Evolutionary conservation across 2,329 filamentous ascomycete genomes (phyloP).

Genomic region (Pseudogymnoascus sp.): DNA sequence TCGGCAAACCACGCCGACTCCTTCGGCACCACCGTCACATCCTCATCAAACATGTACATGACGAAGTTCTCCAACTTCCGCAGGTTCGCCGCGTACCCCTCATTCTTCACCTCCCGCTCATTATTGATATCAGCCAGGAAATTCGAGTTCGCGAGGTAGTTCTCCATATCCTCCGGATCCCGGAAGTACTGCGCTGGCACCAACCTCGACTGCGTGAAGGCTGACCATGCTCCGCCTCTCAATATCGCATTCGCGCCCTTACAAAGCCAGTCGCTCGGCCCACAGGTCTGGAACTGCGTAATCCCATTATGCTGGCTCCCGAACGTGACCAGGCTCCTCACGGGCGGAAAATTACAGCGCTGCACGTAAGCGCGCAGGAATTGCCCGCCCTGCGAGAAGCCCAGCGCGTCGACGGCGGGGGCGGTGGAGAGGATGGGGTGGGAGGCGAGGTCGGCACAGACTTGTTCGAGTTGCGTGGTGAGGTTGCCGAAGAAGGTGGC

Average conservation of each 20-base stretch:
- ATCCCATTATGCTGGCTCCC: conserved; percentile 78
- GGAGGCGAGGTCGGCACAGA: conserved; percentile 68
- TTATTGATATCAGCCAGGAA: conserved; percentile 97
- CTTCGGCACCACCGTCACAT: conserved; percentile 80
- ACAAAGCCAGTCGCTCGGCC: conserved; percentile 68
- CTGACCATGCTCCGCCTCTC: conserved; percentile 71
- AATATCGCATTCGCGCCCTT: conserved; percentile 71
- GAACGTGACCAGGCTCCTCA: conserved; percentile 61
- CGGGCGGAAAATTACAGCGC: conserved; percentile 61
- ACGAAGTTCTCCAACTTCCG: conserved; percentile 66
- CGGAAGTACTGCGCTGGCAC: conserved; percentile 96
- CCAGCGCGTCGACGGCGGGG: conserved; percentile 80
- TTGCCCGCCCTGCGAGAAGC: conserved; percentile 92
- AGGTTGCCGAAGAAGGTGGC: conserved; percentile 90
- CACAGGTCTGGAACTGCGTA: conserved; percentile 70
- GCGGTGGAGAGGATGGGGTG: conserved; percentile 77
- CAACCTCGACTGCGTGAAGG: conserved; percentile 68
- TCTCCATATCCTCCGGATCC: conserved; percentile 57
- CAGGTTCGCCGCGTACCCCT: conserved; percentile 65
- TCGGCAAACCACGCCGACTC: conserved; percentile 88
- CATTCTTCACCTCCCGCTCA: conserved; percentile 69
- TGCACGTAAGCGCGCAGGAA: conserved; percentile 90
- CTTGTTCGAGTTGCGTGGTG: conserved; percentile 64
- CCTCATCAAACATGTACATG: conserved; percentile 84
- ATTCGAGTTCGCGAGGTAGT: conserved; percentile 74